These are phyloP conservation scores for Colletotrichum neosansevieriae DNA, from an alignment of 2,329 filamentous ascomycete genomes.

Conservation along the genomic window DNA sequence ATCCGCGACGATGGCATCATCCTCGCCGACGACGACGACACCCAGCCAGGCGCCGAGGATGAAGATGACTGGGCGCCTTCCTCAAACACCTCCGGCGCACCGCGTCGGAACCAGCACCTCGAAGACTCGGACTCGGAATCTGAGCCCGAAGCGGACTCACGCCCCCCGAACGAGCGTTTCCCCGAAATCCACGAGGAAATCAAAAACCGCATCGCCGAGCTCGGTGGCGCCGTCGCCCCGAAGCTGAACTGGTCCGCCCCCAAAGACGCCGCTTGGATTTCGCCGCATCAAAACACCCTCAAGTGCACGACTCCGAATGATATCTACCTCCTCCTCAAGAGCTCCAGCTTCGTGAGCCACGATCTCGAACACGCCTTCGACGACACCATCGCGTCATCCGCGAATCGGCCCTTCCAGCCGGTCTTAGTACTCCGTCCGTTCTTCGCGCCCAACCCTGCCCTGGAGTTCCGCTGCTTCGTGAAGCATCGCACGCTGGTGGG, in stretches of 20 bases:
- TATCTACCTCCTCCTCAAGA: slow-evolving; percentile 93
- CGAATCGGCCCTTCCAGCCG: slow-evolving; percentile 69
- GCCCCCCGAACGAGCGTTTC: slow-evolving; percentile 69
- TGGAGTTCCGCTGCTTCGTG: slow-evolving; percentile 97
- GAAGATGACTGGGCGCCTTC: slow-evolving; percentile 62
- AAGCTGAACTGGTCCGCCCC: slow-evolving; percentile 98
- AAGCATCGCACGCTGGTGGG: slow-evolving; percentile 83
- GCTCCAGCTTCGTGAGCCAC: slow-evolving; percentile 93
- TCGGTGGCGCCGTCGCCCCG: slow-evolving; percentile 88
- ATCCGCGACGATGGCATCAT: slow-evolving; percentile 93
- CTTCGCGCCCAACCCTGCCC: slow-evolving; percentile 87
- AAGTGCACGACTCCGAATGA: slow-evolving; percentile 91
- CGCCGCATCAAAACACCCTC: slow-evolving; percentile 85
- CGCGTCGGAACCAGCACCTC: slow-evolving; percentile 45
- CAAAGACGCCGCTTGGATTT: slow-evolving; percentile 96
- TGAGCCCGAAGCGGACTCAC: slow-evolving; percentile 56
- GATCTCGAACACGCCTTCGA: slow-evolving; percentile 95
- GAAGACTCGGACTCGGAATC: slow-evolving; percentile 63
- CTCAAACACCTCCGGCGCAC: slow-evolving; percentile 25
- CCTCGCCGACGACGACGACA: slow-evolving; percentile 76
- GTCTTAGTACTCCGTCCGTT: slow-evolving; percentile 89
- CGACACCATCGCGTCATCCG: slow-evolving; percentile 64
- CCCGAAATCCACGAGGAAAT: slow-evolving; percentile 82
- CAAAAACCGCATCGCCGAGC: slow-evolving; percentile 79
- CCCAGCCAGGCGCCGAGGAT: slow-evolving; percentile 67